Conservation (phyloP, 805 yeast genomes). For the Candida wancherniae region DNA sequence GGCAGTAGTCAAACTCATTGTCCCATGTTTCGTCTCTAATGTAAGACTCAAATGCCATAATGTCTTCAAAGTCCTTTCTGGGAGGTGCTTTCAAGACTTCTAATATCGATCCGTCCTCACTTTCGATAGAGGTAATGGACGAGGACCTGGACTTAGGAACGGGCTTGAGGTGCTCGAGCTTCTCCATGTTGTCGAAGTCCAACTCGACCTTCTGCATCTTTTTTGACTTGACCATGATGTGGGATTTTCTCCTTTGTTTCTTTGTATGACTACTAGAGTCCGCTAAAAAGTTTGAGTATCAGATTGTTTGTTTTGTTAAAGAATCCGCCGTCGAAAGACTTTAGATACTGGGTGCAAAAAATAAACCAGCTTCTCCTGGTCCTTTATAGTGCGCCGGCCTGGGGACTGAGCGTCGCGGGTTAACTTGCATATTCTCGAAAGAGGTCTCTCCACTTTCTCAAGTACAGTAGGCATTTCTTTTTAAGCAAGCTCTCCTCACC, state of each 20-base stretch:
- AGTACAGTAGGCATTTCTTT: conserved; percentile 7
- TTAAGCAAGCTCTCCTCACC: not conserved
- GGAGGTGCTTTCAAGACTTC: conserved; percentile 38
- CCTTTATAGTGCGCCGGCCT: too few relatives aligned
- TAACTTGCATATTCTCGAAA: too few relatives aligned
- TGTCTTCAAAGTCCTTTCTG: conserved; percentile 52
- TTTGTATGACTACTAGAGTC: too few relatives aligned
- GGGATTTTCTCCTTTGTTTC: too few relatives aligned
- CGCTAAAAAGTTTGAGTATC: too few relatives aligned
- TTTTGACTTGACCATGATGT: conserved; percentile 24
- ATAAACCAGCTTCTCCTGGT: too few relatives aligned
- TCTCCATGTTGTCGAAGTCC: conserved; percentile 36
- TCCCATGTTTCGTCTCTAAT: conserved; percentile 73
- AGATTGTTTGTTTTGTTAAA: too few relatives aligned
- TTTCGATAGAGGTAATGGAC: conserved; percentile 36
- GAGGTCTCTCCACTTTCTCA: conserved; percentile 11
- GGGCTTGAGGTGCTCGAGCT: conserved; percentile 34
- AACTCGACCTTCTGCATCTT: conserved; percentile 21
- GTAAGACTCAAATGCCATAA: conserved; percentile 57
- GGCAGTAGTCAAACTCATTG: conserved; percentile 64
- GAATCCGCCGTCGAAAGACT: too few relatives aligned
- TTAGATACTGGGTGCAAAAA: too few relatives aligned
- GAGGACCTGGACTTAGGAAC: conserved; percentile 35
- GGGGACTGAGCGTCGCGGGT: too few relatives aligned
- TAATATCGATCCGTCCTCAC: conserved; percentile 24